Conservation (phyloP, 345 rosid species). For the Citrus sp. region DNA sequence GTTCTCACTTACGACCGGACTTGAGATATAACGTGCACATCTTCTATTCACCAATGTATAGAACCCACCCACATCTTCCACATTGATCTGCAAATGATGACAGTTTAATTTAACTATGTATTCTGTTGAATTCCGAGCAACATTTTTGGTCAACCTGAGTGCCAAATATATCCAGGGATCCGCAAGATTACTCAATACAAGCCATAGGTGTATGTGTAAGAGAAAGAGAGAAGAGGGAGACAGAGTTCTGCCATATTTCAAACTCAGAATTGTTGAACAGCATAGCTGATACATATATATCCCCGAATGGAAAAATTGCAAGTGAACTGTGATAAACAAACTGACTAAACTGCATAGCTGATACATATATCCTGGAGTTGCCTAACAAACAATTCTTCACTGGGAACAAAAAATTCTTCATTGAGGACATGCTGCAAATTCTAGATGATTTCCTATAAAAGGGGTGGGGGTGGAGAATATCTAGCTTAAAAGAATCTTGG, state of each 20-base stretch:
- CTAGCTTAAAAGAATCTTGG: slow-evolving; percentile 26
- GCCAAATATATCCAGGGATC: not conserved
- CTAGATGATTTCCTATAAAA: slow-evolving; percentile 1
- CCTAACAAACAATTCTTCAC: not conserved
- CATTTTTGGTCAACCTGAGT: not conserved
- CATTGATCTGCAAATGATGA: not conserved
- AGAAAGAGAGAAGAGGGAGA: not conserved
- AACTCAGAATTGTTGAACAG: not conserved
- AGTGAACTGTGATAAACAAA: slow-evolving; percentile 1
- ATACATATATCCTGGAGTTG: too few species aligned
- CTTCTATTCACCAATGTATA: not conserved
- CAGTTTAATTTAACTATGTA: too few species aligned
- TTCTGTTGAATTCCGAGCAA: not conserved
- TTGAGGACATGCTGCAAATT: slow-evolving; percentile 5
- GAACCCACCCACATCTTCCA: not conserved
- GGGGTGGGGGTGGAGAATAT: not conserved
- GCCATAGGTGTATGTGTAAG: too few species aligned
- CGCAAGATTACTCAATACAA: not conserved
- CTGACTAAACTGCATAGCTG: not conserved
- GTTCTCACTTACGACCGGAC: not conserved
- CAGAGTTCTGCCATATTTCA: not conserved
- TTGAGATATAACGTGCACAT: not conserved
- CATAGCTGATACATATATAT: not conserved
- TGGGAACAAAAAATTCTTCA: not conserved
- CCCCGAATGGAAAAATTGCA: not conserved